Evolutionary conservation across 306 rosid genomes (phyloP).

Genomic region (Adenanthera pavonina): DNA sequence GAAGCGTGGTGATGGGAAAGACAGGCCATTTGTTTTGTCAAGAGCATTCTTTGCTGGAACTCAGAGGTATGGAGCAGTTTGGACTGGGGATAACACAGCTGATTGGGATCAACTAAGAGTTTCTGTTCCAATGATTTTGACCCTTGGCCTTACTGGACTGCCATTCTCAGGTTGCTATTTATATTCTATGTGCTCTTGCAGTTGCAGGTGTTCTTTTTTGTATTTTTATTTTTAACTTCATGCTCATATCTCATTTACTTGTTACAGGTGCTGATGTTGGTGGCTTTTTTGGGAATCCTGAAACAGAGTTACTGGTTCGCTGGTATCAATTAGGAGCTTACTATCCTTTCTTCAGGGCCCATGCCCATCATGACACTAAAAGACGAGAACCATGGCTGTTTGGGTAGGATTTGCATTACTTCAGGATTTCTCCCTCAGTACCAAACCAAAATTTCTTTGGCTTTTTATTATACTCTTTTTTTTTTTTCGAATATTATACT

Average conservation of each 20-base stretch:
- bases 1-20: slow-evolving; percentile 86
- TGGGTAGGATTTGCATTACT: slow-evolving; percentile 69
- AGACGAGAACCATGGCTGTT: slow-evolving; percentile 99
- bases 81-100: slow-evolving; percentile 98
- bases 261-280: slow-evolving; percentile 95
- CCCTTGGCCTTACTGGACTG: slow-evolving; percentile 87
- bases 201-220: neutral
- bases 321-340: slow-evolving; percentile 97
- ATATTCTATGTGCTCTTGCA: neutral
- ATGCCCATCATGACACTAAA: slow-evolving; percentile 97
- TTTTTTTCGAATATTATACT: neutral
- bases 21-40: slow-evolving; percentile 89
- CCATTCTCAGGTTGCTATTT: slow-evolving; percentile 72
- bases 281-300: slow-evolving; percentile 98
- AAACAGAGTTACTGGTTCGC: slow-evolving; percentile 86
- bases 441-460: slow-evolving; percentile 4
- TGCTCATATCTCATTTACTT: slow-evolving; percentile 40
- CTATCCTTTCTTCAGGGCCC: slow-evolving; percentile 94
- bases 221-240: neutral
- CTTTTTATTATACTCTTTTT: slow-evolving; percentile 12
- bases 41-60: slow-evolving; percentile 94
- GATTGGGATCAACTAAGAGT: slow-evolving; percentile 95
- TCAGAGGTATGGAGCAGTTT: slow-evolving; percentile 87
- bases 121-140: slow-evolving; percentile 91
- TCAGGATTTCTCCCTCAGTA: slow-evolving; percentile 17